A percentile compares a stretch with the other conserved stretches of the same genome.
Conservation (phyloP, 1,139 yeast genomes). For the Ogataea hybrid region DNA sequence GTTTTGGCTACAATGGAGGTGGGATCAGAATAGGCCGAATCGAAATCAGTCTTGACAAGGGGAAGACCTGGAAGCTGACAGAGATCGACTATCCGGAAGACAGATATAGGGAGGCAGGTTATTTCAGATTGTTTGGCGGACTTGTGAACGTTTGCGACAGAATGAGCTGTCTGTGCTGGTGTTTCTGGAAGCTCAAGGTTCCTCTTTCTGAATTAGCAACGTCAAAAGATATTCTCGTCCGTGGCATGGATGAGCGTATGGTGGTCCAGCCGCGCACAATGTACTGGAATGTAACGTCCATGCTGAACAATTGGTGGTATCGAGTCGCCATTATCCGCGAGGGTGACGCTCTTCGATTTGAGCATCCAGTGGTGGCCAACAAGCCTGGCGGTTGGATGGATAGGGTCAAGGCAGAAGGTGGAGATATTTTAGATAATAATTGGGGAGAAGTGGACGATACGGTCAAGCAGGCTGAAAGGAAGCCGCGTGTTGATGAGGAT, state of each 20-base stretch:
- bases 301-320: conserved; percentile 39
- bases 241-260: conserved; percentile 37
- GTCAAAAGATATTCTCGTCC: conserved; percentile 32
- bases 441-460: conserved; percentile 31
- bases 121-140: conserved; percentile 33
- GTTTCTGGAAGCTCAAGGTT: conserved; percentile 33
- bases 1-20: conserved; percentile 37
- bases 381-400: conserved; percentile 38
- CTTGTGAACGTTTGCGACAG: conserved; percentile 34
- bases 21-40: conserved; percentile 35
- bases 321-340: conserved; percentile 31
- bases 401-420: conserved; percentile 34
- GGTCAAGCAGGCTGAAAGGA: conserved; percentile 1
- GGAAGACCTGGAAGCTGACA: conserved; percentile 31
- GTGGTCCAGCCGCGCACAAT: conserved; percentile 35
- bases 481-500: conserved; percentile 24
- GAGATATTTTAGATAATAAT: conserved; percentile 29
- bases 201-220: conserved; percentile 21
- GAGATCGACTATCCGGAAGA: conserved; percentile 35
- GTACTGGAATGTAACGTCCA: conserved; percentile 38
- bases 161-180: conserved; percentile 34
- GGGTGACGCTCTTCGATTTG: conserved; percentile 22
- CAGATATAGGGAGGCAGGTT: conserved; percentile 30
- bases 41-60: conserved; percentile 34
- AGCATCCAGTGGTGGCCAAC: conserved; percentile 33